Conservation (phyloP, 2,329 filamentous ascomycete genomes). For the Colletotrichum neosansevieriae region DNA sequence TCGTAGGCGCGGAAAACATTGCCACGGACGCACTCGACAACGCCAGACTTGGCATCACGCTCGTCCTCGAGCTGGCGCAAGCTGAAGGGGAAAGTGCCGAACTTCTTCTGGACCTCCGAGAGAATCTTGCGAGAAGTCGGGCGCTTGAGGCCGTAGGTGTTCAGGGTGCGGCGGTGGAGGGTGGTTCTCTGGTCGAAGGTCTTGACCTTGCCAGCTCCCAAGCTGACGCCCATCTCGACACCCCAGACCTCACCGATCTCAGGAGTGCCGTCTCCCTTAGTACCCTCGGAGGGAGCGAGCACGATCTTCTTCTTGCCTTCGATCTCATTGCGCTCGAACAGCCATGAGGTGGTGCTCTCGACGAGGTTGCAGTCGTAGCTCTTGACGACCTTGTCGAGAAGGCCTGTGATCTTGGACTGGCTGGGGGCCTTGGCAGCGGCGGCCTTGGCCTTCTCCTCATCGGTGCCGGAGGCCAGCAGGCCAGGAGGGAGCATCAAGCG, state of each 20-base stretch:
- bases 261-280: constrained; percentile 89
- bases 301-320: constrained; percentile 99
- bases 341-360: constrained; percentile 98
- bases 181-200: constrained; percentile 87
- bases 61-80: constrained; percentile 97
- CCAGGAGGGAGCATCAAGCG: constrained; percentile 93
- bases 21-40: constrained; percentile 94
- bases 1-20: constrained; percentile 97
- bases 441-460: constrained; percentile 96
- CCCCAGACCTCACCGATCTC: constrained; percentile 97
- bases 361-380: constrained; percentile 92
- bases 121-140: constrained; percentile 92
- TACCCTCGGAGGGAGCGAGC: constrained; percentile 84
- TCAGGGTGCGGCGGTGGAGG: constrained; percentile 90
- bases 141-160: constrained; percentile 93
- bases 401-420: constrained; percentile 85
- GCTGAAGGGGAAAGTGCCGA: constrained; percentile 97
- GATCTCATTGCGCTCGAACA: constrained; percentile 97
- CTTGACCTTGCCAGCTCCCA: constrained; percentile 96
- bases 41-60: constrained; percentile 93
- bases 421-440: constrained; percentile 84
- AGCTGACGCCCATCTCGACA: constrained; percentile 92
- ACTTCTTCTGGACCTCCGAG: constrained; percentile 96
- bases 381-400: constrained; percentile 93
- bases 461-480: constrained; percentile 82